Conservation (phyloP, 345 rosid species). For the Ceriops zippeliana region DNA sequence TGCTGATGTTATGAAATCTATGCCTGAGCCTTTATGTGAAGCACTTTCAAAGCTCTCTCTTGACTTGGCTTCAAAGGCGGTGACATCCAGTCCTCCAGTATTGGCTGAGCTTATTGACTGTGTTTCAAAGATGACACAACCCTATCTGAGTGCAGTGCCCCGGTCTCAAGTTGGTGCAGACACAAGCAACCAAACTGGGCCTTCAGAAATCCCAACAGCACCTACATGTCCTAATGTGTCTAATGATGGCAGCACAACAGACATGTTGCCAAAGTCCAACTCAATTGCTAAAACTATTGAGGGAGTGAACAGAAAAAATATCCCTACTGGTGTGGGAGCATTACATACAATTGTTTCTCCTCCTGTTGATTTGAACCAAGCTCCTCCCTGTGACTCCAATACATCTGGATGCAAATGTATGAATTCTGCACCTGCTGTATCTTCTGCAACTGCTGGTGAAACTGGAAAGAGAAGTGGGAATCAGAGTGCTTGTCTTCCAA, state of each 20-base stretch:
- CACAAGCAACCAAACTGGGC: slow-evolving; percentile 10
- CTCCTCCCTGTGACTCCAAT: slow-evolving; percentile 24
- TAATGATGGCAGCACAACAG: slow-evolving; percentile 14
- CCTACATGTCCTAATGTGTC: slow-evolving; percentile 20
- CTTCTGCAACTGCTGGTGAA: slow-evolving; percentile 8
- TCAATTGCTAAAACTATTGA: slow-evolving; percentile 12
- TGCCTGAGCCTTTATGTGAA: slow-evolving; percentile 59
- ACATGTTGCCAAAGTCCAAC: slow-evolving; percentile 14
- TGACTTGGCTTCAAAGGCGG: slow-evolving; percentile 57
- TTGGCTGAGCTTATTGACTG: slow-evolving; percentile 36
- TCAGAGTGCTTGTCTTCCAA: slow-evolving; percentile 6
- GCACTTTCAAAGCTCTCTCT: slow-evolving; percentile 45
- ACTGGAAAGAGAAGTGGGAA: slow-evolving; percentile 25
- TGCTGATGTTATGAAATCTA: slow-evolving; percentile 52
- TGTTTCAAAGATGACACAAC: slow-evolving; percentile 41
- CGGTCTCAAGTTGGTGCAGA: slow-evolving; percentile 18
- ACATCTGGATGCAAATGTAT: slow-evolving; percentile 7
- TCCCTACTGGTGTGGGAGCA: slow-evolving; percentile 4
- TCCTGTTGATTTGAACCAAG: slow-evolving; percentile 40
- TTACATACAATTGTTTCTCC: slow-evolving; percentile 8
- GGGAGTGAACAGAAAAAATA: slow-evolving; percentile 19
- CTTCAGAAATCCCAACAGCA: slow-evolving; percentile 21
- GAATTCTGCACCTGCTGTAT: background rate
- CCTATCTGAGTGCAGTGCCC: slow-evolving; percentile 17
- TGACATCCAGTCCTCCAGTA: slow-evolving; percentile 38